Conservation (phyloP, 106 monocot species). For the Phalaenopsis aphrodite region DNA sequence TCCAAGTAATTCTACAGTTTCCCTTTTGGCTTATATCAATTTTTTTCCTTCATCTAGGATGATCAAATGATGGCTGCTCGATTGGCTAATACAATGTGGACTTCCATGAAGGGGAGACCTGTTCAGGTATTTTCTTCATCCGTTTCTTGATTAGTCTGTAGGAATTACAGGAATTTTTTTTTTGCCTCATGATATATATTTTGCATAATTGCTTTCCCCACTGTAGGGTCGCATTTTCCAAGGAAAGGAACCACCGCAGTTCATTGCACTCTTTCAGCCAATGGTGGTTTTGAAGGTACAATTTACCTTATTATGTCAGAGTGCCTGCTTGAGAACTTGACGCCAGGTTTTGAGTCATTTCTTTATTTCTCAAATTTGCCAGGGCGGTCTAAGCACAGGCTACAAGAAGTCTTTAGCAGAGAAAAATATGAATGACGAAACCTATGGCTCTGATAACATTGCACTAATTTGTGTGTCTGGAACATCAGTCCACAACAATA, state of each 20-base stretch:
- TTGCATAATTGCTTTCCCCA: background rate
- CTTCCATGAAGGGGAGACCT: conserved; percentile 81
- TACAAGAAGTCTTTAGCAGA: conserved; percentile 79
- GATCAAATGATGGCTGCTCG: conserved; percentile 71
- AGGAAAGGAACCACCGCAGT: conserved; percentile 94
- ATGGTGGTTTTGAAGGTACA: conserved; percentile 90
- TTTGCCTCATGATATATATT: background rate
- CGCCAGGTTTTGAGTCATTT: background rate
- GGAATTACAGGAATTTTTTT: background rate
- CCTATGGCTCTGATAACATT: conserved; percentile 69
- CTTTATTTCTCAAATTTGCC: conserved; percentile 3
- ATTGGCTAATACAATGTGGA: conserved; percentile 85
- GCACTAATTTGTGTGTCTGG: conserved; percentile 79
- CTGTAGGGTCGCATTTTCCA: conserved; percentile 81
- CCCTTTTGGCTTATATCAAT: too few relatives aligned
- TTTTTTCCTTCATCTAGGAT: conserved; percentile 37
- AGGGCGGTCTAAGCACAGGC: conserved; percentile 89
- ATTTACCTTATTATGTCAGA: background rate
- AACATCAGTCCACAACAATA: conserved; percentile 72
- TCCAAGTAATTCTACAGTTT: too few relatives aligned
- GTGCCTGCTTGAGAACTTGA: background rate
- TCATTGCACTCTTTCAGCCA: conserved; percentile 90
- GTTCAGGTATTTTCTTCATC: conserved; percentile 47
- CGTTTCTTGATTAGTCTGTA: background rate
- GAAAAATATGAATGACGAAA: conserved; percentile 64